Percentiles rank a stretch among this genome's conserved stretches.
Evolutionary conservation across 331 rosid genomes (phyloP).

Genomic region (Acacia concinna): DNA sequence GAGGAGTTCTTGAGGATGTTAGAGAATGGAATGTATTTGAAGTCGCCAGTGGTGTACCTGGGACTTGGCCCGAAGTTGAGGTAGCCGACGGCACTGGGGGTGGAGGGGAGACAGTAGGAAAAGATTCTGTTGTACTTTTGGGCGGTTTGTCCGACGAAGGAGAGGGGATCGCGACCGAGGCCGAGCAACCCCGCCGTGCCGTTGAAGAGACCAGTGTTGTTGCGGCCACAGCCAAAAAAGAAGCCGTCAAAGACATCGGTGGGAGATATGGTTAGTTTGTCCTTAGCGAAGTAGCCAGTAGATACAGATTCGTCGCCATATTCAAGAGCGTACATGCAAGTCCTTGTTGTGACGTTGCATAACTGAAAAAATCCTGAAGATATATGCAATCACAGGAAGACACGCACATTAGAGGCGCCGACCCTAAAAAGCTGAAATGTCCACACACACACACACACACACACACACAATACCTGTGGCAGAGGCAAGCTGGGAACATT

Average conservation of each 20-base stretch:
- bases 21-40: constrained; percentile 54
- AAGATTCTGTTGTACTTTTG: constrained; percentile 50
- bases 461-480: no score
- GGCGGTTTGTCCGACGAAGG: constrained; percentile 69
- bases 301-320: neutral
- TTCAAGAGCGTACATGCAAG: neutral
- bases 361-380: neutral
- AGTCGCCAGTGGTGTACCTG: neutral
- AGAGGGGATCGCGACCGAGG: constrained; percentile 70
- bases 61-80: constrained; percentile 45
- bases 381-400: neutral
- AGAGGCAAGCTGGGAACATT: constrained; percentile 46
- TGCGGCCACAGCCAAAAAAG: neutral
- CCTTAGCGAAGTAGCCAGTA: neutral
- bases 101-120: constrained; percentile 79
- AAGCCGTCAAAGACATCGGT: neutral
- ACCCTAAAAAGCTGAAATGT: no score
- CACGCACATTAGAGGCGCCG: no score
- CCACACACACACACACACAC: no score
- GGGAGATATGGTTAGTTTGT: neutral
- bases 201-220: neutral
- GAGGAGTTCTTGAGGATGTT: constrained; percentile 24
- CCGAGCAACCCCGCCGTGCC: neutral
- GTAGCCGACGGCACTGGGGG: constrained; percentile 52
- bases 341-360: neutral